These are phyloP conservation scores for Penicillium sp. DNA, from an alignment of 2,329 filamentous ascomycete species.

Conservation along the genomic window DNA sequence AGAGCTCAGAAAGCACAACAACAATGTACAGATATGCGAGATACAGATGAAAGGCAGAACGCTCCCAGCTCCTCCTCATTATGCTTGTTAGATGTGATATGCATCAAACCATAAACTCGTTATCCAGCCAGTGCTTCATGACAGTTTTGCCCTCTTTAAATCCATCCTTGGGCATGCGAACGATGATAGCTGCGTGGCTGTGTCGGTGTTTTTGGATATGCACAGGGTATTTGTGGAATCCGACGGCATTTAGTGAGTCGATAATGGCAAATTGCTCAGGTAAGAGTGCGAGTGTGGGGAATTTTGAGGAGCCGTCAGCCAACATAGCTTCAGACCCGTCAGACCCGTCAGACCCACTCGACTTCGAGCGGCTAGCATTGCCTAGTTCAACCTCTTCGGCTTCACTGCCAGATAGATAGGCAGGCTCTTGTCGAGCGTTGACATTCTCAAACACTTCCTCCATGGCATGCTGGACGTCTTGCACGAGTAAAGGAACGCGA, in stretches of 20 bases:
- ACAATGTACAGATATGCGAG: background rate
- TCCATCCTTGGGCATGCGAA: conserved; percentile 63
- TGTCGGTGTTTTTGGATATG: conserved; percentile 64
- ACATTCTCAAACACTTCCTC: conserved; percentile 75
- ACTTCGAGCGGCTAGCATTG: background rate
- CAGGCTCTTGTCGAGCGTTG: conserved; percentile 65
- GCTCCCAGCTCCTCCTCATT: background rate
- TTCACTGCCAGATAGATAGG: conserved; percentile 58
- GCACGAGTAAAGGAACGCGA: conserved; percentile 71
- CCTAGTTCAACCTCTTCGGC: conserved; percentile 1
- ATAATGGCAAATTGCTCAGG: conserved; percentile 84
- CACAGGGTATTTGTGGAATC: conserved; percentile 58
- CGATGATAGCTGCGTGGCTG: conserved; percentile 86
- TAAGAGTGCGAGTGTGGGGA: conserved; percentile 67
- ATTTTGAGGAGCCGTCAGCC: conserved; percentile 46
- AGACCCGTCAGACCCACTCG: background rate
- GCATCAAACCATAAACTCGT: conserved; percentile 64
- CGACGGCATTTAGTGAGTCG: conserved; percentile 65
- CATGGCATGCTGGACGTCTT: conserved; percentile 70
- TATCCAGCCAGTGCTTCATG: conserved; percentile 74
- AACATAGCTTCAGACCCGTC: background rate
- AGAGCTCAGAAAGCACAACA: background rate
- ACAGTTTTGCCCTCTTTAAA: conserved; percentile 78
- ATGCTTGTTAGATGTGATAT: background rate
- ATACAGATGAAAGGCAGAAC: background rate